Conservation (phyloP, 495 filamentous ascomycete species). For the Apodospora peruviana region DNA sequence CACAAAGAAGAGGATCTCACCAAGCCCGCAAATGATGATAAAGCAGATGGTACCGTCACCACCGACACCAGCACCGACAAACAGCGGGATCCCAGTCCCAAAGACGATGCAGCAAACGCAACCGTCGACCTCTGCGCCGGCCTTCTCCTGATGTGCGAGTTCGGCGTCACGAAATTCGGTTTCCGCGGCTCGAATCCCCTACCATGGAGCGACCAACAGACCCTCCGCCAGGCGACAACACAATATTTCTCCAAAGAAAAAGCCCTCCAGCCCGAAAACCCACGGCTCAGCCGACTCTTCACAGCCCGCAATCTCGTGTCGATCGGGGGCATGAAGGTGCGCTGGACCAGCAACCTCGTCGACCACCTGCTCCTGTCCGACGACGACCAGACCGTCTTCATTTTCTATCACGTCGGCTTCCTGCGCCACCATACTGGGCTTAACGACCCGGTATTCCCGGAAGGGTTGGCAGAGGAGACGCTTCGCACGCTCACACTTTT, state of each 20-base stretch:
- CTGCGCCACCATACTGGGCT: conserved; percentile 22
- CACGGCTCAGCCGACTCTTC: conserved; percentile 10
- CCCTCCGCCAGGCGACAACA: not conserved
- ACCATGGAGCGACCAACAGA: conserved; percentile 1
- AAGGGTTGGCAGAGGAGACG: not conserved
- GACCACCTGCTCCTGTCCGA: conserved; percentile 38
- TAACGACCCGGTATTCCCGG: not conserved
- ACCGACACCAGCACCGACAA: conserved; percentile 1
- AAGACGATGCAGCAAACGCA: not conserved
- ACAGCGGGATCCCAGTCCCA: not conserved
- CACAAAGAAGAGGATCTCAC: no score
- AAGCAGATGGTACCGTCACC: no score
- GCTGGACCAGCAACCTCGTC: conserved; percentile 35
- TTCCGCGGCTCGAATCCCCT: conserved; percentile 1
- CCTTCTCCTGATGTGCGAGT: conserved; percentile 7
- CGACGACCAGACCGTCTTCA: conserved; percentile 28
- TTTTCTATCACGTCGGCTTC: conserved; percentile 39
- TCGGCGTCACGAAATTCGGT: not conserved
- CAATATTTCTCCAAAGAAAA: not conserved
- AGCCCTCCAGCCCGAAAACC: not conserved
- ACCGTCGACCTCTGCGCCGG: conserved; percentile 6
- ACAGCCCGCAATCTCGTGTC: conserved; percentile 10
- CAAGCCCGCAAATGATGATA: no score
- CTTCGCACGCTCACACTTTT: not conserved
- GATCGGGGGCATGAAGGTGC: conserved; percentile 34